Base-by-base conservation (phyloP, 768 basidiomycete species). In the Collybia sp. region DNA sequence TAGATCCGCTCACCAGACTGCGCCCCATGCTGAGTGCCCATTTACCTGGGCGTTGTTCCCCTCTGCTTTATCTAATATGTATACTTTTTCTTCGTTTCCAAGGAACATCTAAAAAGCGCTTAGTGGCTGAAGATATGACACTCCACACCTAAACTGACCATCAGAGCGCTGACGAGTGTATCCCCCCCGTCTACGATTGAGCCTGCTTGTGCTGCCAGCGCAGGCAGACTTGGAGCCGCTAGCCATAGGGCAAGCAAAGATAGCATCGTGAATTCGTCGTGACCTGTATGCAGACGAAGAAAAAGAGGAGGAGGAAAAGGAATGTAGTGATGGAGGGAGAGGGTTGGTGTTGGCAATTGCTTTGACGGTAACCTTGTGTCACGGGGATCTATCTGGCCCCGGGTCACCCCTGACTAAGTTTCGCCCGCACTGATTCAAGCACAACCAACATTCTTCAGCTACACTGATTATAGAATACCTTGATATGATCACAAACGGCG, bases 31-130 rank as follows among this genome's bases (percentile, higher is more conserved):
- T 10, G 89, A 73, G 64, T 89, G 88, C 1, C 78, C 80, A 48
- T 76, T 70, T 49, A 92, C 73, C 53, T 73, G 65, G 3, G 77
- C 76, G 2, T 73, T 71, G 59, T 93, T 93, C 30, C 79, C 80
- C 59, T 93, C 89, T 1, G 83, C 80, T 69, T 96, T 96, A 71
- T 96, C 93, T n/a, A 93, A 68, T 16, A 93, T 86, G 65, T 93
- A 94, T 30, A 94, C 85, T 61, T 82, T 89, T 53, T 89, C 70
- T 6, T 76, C 68, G 51, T 84, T 88, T 30, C 88, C 90, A 43
- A 93, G 66, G 62, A 93, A 90, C 79, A 87, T 80, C 87, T 86
- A 58, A 17, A 54, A 40, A 42, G 17, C 20, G 18, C 45, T 34
- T 4, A 41, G 31, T 15, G 16, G 39, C 42, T 34, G 20, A 45